phyloP scores from a whole-genome alignment of 176 grass and related monocot genomes.

The Phyllostachys edulis region DNA sequence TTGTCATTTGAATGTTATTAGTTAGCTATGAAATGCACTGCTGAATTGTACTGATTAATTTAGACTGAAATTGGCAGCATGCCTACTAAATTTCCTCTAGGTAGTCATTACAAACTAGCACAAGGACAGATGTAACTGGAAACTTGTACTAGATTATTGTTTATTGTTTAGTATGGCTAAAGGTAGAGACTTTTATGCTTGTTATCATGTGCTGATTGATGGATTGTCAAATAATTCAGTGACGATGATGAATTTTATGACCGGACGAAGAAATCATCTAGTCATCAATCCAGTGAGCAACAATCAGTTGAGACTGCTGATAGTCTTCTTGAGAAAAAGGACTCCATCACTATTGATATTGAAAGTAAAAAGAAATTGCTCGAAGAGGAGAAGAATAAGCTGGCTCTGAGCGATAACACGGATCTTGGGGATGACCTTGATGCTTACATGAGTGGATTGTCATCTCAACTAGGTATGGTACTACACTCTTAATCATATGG shows the following conservation, averaged over 20 bases:
- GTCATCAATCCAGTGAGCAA: constrained; percentile 54
- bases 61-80: neutral
- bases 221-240: constrained; percentile 44
- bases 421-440: constrained; percentile 87
- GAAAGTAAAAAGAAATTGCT: constrained; percentile 76
- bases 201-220: constrained; percentile 22
- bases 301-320: constrained; percentile 91
- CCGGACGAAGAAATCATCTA: constrained; percentile 70
- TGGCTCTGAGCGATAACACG: constrained; percentile 32
- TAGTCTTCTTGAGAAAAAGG: constrained; percentile 92
- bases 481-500: neutral
- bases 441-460: constrained; percentile 91
- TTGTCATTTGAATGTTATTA: neutral
- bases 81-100: neutral
- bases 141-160: constrained; percentile 10
- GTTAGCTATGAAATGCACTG: constrained; percentile 12
- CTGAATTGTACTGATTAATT: neutral
- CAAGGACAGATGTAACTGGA: neutral
- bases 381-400: constrained; percentile 70
- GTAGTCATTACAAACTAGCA: neutral
- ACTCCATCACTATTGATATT: constrained; percentile 63
- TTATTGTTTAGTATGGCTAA: neutral
- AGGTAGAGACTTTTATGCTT: neutral
- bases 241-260: constrained; percentile 98
- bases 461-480: constrained; percentile 87